Evolutionary conservation across 768 basidiomycete genomes (phyloP), one percentile per base, ranked within the genome.

Genomic region (Boletus subcaerulescens): DNA sequence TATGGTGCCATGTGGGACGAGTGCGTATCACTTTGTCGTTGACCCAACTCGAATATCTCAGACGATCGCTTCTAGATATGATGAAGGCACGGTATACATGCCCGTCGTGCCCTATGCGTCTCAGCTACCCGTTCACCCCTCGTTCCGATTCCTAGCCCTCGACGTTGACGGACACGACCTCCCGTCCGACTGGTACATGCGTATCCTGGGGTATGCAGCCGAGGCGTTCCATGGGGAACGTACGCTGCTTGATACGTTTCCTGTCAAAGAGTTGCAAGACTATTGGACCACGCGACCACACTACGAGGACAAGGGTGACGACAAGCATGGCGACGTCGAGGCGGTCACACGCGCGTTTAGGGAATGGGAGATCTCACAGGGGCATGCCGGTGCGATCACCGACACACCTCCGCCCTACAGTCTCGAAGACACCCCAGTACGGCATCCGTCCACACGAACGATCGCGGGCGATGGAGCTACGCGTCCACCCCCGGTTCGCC

Each of bases 1-100:
- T 92, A 92, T 58, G 86, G 86, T 22, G 89, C 89, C 8, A 92
- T 91, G 89, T 92, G 91, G 89, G 91, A 93, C 62, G 91, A 91
- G 85, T 78, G 55, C 57, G 75, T 71, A 5, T 18, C n/a, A 41
- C 17, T 17, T 45, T 13, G 7, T 47, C 18, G 15, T 20, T n/a
- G 29, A 43, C 26, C n/a, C 11, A 0, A 9, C 8, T 2, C n/a
- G 31, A 35, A 35, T 26, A 6, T 45, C 59, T 57, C 41, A 46
- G 46, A 15, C 39, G 33, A 52, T 31, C 55, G 36, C 50, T 39
- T 45, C 41, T 59, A 89, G 87, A 68, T 91, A 91, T 59, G 89
- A 92, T 61, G 89, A 91, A 75, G 91, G 91, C 36, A 93, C 91
- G 0, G 89, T 84, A 2, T 81, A 90, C 57, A 81, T 93, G 77